phyloP scores from a whole-genome alignment of 352 stramenopile genomes.

The Globisporangium echinulatum region DNA sequence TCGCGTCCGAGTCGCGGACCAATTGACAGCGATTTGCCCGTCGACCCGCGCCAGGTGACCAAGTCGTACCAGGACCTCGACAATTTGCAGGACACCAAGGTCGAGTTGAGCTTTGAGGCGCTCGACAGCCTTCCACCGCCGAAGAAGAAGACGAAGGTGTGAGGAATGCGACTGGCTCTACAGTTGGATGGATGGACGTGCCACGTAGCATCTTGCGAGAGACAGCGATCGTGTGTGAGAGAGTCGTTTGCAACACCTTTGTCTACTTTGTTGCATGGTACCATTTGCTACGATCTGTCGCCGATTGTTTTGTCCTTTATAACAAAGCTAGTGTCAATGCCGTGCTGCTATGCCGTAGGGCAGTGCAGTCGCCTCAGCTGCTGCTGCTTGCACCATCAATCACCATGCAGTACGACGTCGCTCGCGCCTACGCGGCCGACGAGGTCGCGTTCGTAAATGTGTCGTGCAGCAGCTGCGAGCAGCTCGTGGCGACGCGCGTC shows the following conservation, averaged over 20 bases:
- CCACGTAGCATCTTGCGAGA: background rate
- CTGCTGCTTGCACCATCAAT: background rate
- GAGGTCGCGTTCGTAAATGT: slow-evolving; percentile 9
- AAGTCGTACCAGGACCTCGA: slow-evolving; percentile 83
- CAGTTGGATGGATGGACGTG: background rate
- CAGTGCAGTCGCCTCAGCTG: too few relatives aligned
- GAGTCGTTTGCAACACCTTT: background rate
- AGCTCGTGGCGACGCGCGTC: slow-evolving; percentile 10
- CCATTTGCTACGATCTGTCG: background rate
- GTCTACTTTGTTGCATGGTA: too few relatives aligned
- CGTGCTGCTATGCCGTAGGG: too few relatives aligned
- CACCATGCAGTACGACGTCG: slow-evolving; percentile 5
- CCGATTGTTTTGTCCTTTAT: background rate
- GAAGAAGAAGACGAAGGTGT: slow-evolving; percentile 85
- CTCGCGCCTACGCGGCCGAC: background rate
- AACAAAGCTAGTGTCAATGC: too few relatives aligned
- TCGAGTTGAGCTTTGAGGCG: slow-evolving; percentile 79
- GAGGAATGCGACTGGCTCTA: background rate
- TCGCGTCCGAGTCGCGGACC: slow-evolving; percentile 8
- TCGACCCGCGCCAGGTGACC: slow-evolving; percentile 74
- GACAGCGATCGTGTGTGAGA: background rate
- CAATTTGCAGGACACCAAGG: slow-evolving; percentile 77
- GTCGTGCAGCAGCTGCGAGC: slow-evolving; percentile 16
- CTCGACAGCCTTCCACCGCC: slow-evolving; percentile 71
- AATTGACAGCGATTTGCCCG: slow-evolving; percentile 61